A percentile compares a stretch with the other conserved stretches of the same genome.
phyloP scores from a whole-genome alignment of 345 rosid genomes.

The Geranium brycei region DNA sequence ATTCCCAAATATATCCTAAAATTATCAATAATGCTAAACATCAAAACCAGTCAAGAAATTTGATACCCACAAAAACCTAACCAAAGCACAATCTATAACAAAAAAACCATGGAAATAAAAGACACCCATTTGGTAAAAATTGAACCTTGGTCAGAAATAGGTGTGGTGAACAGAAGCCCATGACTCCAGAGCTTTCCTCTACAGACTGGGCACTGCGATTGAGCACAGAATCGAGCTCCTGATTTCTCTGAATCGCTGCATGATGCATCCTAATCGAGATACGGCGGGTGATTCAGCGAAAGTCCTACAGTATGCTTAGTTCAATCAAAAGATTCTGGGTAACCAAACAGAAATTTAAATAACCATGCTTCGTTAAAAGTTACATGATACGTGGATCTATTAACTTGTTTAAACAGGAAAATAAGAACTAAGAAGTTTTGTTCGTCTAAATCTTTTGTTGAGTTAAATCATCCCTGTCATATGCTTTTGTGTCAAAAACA shows the following conservation, averaged over 20 bases:
- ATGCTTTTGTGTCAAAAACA: too few species aligned
- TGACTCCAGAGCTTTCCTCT: conserved; percentile 58
- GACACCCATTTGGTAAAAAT: background rate
- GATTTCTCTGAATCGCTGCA: conserved; percentile 57
- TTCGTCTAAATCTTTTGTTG: too few species aligned
- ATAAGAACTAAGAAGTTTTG: too few species aligned
- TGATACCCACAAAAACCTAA: background rate
- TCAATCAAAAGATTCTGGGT: too few species aligned
- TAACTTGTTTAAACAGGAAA: too few species aligned
- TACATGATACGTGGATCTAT: too few species aligned
- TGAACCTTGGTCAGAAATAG: conserved; percentile 63
- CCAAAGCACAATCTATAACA: conserved; percentile 3
- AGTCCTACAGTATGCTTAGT: background rate
- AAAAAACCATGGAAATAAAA: background rate
- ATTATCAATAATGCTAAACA: too few species aligned
- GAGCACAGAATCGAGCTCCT: conserved; percentile 38
- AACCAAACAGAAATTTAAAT: too few species aligned
- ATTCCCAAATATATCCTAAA: too few species aligned
- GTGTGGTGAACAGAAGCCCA: conserved; percentile 73
- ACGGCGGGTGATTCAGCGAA: background rate
- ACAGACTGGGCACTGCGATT: conserved; percentile 33
- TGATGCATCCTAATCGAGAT: conserved; percentile 3
- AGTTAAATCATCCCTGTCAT: too few species aligned
- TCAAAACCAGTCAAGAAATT: background rate
- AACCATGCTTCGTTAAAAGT: too few species aligned